Conservation (phyloP, 2,329 filamentous ascomycete genomes). For the Immersiporthe knoxdaviesiana region DNA sequence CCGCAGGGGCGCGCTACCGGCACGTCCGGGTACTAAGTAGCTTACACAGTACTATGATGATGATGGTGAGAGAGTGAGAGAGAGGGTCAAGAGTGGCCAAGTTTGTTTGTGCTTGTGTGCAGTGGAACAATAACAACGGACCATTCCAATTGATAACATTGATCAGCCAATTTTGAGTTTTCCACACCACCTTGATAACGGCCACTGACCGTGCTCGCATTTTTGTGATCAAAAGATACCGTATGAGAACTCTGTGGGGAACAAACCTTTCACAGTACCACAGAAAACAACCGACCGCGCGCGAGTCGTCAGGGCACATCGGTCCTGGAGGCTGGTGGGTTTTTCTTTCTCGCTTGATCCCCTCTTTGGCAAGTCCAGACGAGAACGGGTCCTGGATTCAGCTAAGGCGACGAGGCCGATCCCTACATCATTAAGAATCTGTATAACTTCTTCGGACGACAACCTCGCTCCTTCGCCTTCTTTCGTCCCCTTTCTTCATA, state of each 20-base stretch:
- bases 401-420: constrained; percentile 18
- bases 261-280: not conserved
- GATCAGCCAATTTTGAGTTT: not conserved
- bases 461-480: not conserved
- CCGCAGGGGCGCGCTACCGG: not conserved
- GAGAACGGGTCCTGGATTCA: constrained; percentile 18
- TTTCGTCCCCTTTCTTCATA: not conserved
- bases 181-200: not conserved
- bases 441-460: constrained; percentile 6
- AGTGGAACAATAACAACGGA: not conserved
- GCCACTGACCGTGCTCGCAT: not conserved
- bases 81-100: not conserved
- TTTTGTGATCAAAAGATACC: too few species aligned
- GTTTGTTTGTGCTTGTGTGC: not conserved
- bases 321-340: not conserved
- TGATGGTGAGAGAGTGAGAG: too few species aligned
- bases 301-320: not conserved
- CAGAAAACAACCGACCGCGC: not conserved
- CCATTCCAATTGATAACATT: not conserved
- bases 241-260: not conserved
- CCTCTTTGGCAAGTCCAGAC: constrained; percentile 30
- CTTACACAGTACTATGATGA: not conserved
- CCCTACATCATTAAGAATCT: constrained; percentile 25
- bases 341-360: not conserved
- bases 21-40: not conserved